Conservation (phyloP, 345 rosid genomes). For the Arabis hirsuta region DNA sequence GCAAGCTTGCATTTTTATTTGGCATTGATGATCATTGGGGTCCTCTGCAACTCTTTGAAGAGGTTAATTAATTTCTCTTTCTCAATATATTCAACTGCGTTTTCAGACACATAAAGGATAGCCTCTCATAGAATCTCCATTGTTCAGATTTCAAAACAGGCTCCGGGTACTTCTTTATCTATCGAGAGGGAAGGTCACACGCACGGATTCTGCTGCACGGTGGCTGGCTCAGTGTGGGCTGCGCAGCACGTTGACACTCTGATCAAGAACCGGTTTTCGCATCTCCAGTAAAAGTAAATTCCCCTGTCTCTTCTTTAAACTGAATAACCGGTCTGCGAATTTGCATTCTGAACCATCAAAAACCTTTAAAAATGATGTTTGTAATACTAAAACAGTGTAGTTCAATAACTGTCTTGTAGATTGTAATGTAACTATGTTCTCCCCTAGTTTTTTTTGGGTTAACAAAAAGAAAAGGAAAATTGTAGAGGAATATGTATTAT, state of each 20-base stretch:
- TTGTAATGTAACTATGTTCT: not conserved
- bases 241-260: slow-evolving; percentile 63
- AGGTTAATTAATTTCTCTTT: slow-evolving; percentile 49
- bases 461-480: not conserved
- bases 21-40: slow-evolving; percentile 92
- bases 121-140: slow-evolving; percentile 25
- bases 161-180: slow-evolving; percentile 56
- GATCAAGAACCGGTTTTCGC: slow-evolving; percentile 50
- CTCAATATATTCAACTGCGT: not conserved
- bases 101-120: not conserved
- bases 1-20: slow-evolving; percentile 68
- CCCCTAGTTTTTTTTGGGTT: not conserved
- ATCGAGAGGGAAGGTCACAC: slow-evolving; percentile 84
- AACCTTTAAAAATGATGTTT: not conserved
- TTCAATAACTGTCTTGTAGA: not conserved
- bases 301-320: not conserved
- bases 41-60: slow-evolving; percentile 70
- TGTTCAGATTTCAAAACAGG: slow-evolving; percentile 64
- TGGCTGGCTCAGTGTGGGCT: slow-evolving; percentile 83
- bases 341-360: slow-evolving; percentile 13
- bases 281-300: slow-evolving; percentile 8
- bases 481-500: not conserved
- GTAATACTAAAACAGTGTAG: slow-evolving; percentile 20
- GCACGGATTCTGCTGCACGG: slow-evolving; percentile 72
- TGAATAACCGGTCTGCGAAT: slow-evolving; percentile 10